Evolutionary conservation across 1,284 basidiomycete genomes (phyloP).

Genomic region (Melampsora medusae): DNA sequence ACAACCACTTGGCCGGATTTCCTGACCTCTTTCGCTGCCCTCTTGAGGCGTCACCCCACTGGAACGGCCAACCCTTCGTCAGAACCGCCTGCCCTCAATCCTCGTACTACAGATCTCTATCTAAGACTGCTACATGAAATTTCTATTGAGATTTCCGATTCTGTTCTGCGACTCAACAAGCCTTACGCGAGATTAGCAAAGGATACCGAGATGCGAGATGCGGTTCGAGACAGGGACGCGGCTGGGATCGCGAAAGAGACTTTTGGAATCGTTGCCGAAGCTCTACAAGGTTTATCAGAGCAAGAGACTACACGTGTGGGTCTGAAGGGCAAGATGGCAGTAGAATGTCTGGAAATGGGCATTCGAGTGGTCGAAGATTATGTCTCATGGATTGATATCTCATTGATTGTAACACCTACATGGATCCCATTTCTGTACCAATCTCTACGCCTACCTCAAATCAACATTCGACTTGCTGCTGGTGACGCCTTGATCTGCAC

Average conservation of each 20-base stretch:
- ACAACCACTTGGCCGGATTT: constrained; percentile 76
- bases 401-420: constrained; percentile 84
- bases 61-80: constrained; percentile 62
- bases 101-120: constrained; percentile 76
- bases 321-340: constrained; percentile 57
- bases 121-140: constrained; percentile 86
- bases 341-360: constrained; percentile 80
- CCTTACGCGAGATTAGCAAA: constrained; percentile 67
- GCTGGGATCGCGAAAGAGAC: constrained; percentile 81
- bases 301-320: constrained; percentile 38
- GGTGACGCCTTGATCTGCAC: constrained; percentile 77
- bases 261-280: constrained; percentile 75
- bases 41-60: constrained; percentile 71
- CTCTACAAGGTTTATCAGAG: constrained; percentile 52
- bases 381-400: constrained; percentile 97
- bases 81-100: constrained; percentile 64
- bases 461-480: constrained; percentile 78
- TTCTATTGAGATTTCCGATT: constrained; percentile 85
- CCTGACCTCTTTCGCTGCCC: constrained; percentile 30
- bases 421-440: constrained; percentile 83
- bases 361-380: constrained; percentile 88
- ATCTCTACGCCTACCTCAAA: constrained; percentile 64
- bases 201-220: constrained; percentile 79
- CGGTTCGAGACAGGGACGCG: constrained; percentile 80
- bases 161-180: constrained; percentile 72